These are phyloP conservation scores for Cymbopogon citratus DNA, from an alignment of 176 grass and related monocot genomes.

Conservation along the genomic window DNA sequence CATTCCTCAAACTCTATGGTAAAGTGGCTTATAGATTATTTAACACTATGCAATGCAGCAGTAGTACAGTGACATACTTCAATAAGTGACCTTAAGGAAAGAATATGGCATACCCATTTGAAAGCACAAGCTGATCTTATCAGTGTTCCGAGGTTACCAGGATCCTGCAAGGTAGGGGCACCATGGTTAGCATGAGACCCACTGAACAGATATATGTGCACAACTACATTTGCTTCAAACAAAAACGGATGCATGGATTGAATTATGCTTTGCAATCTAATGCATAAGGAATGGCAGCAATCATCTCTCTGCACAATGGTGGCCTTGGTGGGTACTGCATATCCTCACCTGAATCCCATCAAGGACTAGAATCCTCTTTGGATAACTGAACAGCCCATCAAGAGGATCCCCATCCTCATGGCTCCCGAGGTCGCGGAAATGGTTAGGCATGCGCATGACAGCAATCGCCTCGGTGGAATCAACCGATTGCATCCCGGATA, in stretches of 20 bases:
- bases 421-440: conserved; percentile 39
- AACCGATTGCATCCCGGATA: conserved; percentile 78
- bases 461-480: conserved; percentile 81
- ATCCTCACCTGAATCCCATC: conserved; percentile 84
- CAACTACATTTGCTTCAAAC: neutral
- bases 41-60: neutral
- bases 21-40: neutral
- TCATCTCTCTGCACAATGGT: neutral
- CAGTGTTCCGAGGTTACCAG: conserved; percentile 88
- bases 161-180: conserved; percentile 51
- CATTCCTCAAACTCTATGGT: neutral
- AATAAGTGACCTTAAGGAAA: neutral
- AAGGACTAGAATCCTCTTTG: conserved; percentile 71
- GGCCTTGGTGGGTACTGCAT: neutral
- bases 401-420: conserved; percentile 16
- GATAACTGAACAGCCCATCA: conserved; percentile 41
- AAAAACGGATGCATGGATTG: neutral
- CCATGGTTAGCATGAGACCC: conserved; percentile 1
- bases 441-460: conserved; percentile 67
- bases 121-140: conserved; percentile 91
- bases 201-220: neutral
- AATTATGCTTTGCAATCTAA: neutral
- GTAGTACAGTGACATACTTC: neutral
- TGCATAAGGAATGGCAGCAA: neutral
- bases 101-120: conserved; percentile 63